Conservation (phyloP, 768 basidiomycete genomes). For the Kwoniella dejecticola region DNA sequence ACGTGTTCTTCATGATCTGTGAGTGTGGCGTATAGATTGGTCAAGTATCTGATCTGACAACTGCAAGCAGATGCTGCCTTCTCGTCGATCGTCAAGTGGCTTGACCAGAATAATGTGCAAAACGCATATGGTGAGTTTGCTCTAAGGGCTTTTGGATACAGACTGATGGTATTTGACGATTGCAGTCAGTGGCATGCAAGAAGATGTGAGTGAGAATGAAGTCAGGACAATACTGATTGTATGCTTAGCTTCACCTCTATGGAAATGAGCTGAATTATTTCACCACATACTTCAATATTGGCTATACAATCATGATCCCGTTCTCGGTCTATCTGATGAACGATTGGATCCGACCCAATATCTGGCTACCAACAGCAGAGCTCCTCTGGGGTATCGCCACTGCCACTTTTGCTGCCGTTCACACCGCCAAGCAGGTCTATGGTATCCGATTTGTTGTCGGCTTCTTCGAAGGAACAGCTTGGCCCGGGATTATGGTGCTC, state of each 20-base stretch:
- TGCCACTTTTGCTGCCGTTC: neutral
- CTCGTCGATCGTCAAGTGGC: slow-evolving; percentile 7
- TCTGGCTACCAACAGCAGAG: slow-evolving; percentile 3
- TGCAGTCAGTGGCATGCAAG: slow-evolving; percentile 17
- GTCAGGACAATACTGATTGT: too few species aligned
- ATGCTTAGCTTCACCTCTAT: neutral
- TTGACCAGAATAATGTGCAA: neutral
- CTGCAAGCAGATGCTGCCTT: neutral
- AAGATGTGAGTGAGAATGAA: slow-evolving; percentile 9
- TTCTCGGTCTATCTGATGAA: neutral
- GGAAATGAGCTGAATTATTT: slow-evolving; percentile 10
- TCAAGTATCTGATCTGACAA: neutral
- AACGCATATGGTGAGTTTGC: slow-evolving; percentile 1
- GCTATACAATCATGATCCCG: slow-evolving; percentile 3
- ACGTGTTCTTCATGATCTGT: slow-evolving; percentile 15
- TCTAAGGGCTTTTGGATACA: neutral
- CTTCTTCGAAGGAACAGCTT: slow-evolving; percentile 10
- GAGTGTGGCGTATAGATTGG: neutral
- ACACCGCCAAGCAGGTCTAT: neutral
- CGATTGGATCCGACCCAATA: slow-evolving; percentile 1
- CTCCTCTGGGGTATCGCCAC: slow-evolving; percentile 8
- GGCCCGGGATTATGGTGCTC: neutral
- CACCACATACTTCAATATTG: slow-evolving; percentile 6
- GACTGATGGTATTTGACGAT: neutral
- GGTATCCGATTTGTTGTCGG: slow-evolving; percentile 2